Evolutionary conservation across 140 eudicot genomes (phyloP).

Genomic region (Ambrosia hybrid): DNA sequence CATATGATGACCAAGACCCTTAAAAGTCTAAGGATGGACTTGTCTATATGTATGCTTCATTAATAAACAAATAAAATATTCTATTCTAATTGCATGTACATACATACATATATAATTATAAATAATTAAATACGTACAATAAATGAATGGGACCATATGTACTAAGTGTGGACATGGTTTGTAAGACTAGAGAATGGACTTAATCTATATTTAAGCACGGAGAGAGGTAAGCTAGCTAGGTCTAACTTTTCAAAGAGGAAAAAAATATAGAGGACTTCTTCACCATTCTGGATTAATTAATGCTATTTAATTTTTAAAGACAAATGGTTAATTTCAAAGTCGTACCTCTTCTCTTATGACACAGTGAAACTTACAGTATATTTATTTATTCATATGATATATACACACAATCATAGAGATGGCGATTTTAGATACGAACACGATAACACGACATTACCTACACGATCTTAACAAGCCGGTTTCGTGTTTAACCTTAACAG

Average conservation of each 20-base stretch:
- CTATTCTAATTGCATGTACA: slow-evolving; percentile 40
- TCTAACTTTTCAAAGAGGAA: slow-evolving; percentile 32
- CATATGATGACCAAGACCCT: slow-evolving; percentile 42
- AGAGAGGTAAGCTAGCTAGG: slow-evolving; percentile 42
- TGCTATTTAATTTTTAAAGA: slow-evolving; percentile 36
- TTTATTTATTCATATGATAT: neutral
- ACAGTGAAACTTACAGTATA: slow-evolving; percentile 1
- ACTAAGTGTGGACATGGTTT: slow-evolving; percentile 32
- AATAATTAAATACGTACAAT: slow-evolving; percentile 19
- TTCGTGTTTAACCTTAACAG: too few relatives aligned
- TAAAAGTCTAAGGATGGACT: slow-evolving; percentile 46
- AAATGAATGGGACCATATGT: slow-evolving; percentile 36
- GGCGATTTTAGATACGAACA: neutral
- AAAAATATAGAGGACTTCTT: slow-evolving; percentile 31
- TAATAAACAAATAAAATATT: slow-evolving; percentile 35
- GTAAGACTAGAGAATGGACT: slow-evolving; percentile 41
- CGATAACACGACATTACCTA: too few relatives aligned
- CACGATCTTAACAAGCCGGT: too few relatives aligned
- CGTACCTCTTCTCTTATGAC: slow-evolving; percentile 18
- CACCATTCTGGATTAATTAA: slow-evolving; percentile 38
- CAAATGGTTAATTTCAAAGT: slow-evolving; percentile 16
- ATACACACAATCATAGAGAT: neutral
- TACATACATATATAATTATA: slow-evolving; percentile 7
- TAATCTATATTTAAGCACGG: slow-evolving; percentile 30
- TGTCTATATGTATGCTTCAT: slow-evolving; percentile 37